Conservation (phyloP, 1,139 yeast species). For the Taiozyma sp. region DNA sequence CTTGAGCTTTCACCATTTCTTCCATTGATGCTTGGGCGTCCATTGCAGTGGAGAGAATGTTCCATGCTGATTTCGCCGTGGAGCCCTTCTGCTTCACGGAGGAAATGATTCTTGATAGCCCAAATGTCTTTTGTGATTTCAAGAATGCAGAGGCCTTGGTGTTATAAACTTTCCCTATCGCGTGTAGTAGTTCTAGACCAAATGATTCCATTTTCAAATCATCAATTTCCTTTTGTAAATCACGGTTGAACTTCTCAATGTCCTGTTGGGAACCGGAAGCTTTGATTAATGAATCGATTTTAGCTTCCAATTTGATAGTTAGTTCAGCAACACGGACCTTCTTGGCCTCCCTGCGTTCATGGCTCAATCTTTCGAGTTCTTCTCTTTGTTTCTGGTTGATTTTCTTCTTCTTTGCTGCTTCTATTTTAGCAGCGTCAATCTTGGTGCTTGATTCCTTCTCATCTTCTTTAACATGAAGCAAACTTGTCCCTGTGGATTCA, state of each 20-base stretch:
- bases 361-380: conserved; percentile 44
- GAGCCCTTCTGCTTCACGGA: conserved; percentile 71
- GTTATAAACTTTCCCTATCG: conserved; percentile 61
- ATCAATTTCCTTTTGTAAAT: conserved; percentile 55
- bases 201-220: conserved; percentile 76
- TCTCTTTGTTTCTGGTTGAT: conserved; percentile 48
- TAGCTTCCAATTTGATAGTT: conserved; percentile 38
- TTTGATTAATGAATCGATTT: conserved; percentile 30
- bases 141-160: conserved; percentile 48
- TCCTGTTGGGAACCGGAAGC: conserved; percentile 27
- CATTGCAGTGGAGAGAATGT: conserved; percentile 60
- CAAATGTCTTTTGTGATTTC: conserved; percentile 68
- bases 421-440: conserved; percentile 30
- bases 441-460: conserved; percentile 1
- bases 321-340: conserved; percentile 50
- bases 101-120: conserved; percentile 55
- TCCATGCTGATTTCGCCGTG: conserved; percentile 63
- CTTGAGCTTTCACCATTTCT: conserved; percentile 54
- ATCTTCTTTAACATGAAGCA: background rate
- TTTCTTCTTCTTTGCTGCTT: conserved; percentile 29
- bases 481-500: background rate
- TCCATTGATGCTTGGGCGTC: conserved; percentile 75
- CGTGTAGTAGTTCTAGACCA: conserved; percentile 69
- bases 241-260: conserved; percentile 33
- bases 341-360: conserved; percentile 51